Base-by-base conservation (phyloP, 805 yeast species). In the Kuraishia hungarica region DNA sequence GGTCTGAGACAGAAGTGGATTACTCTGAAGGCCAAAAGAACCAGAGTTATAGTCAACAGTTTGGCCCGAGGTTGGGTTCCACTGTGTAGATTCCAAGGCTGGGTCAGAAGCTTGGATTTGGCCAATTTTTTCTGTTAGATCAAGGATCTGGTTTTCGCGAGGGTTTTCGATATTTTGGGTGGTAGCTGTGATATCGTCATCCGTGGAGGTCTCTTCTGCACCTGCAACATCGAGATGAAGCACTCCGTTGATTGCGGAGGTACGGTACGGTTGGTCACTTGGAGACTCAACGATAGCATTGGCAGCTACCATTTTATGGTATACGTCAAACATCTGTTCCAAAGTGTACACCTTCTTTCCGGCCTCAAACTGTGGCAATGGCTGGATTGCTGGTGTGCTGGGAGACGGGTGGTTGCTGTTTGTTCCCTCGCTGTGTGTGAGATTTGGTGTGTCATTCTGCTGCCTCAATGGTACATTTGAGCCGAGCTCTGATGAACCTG, bases 241-340 rank as follows among this genome's bases (percentile, higher is more conserved):
- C 8, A 58, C 54, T 2, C 55, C 46, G 48, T 58, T 57, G 50
- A 57, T 48, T 11, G 62, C 63, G n/a, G 70, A 59, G 1, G 74
- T 64, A 50, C 67, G 61, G 56, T 65, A 72, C 21, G 65, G 61
- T 28, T 67, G 74, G 24, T 64, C 63, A 22, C 62, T 60, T 3
- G 66, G 65, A 8, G 56, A 57, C 11, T 59, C 61, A 26, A 57
- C 57, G 46, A 71, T 65, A 39, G 66, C 63, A 49, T 70, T 65
- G 35, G 65, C 60, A 7, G 64, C 61, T 39, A 71, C 64, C 67
- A 74, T 68, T 21, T 71, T 68, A 43, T 72, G 65, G 78, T 84
- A 83, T 13, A 82, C 76, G 22, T 75, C 69, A 57, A 83, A 73
- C 59, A 84, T 75, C 60, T 83, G 82, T 28, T 76, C 74, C 66